Conservation (phyloP, 2,329 filamentous ascomycete genomes). For the Xylaria multiplex region DNA sequence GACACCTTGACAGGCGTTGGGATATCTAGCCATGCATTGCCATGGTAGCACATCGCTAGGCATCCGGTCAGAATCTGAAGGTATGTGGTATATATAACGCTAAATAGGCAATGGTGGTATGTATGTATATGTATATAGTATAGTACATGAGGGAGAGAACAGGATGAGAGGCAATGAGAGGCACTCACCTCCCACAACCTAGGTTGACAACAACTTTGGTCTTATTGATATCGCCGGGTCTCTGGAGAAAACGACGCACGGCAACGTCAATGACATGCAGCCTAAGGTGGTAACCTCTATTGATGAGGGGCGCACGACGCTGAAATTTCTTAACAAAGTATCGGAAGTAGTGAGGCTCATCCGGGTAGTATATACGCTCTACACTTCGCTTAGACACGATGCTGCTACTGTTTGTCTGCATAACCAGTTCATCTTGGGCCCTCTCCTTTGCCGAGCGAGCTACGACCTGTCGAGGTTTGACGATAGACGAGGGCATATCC, state of each 20-base stretch:
- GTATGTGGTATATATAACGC: background rate
- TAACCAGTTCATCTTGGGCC: slow-evolving; percentile 61
- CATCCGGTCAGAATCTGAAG: slow-evolving; percentile 23
- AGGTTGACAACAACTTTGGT: slow-evolving; percentile 84
- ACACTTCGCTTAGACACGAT: slow-evolving; percentile 94
- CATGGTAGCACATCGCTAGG: slow-evolving; percentile 86
- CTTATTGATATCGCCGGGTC: slow-evolving; percentile 56
- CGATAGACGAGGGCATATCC: slow-evolving; percentile 28
- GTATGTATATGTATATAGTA: no score
- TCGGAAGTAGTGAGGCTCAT: slow-evolving; percentile 84
- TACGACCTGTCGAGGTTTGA: slow-evolving; percentile 25
- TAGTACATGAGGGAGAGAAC: slow-evolving; percentile 15
- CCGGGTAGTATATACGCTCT: slow-evolving; percentile 83
- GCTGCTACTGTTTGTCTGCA: slow-evolving; percentile 88
- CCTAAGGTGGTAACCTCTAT: slow-evolving; percentile 87
- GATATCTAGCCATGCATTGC: slow-evolving; percentile 77
- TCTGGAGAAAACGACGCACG: slow-evolving; percentile 77
- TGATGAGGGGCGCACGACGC: slow-evolving; percentile 86
- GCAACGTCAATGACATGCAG: slow-evolving; percentile 83
- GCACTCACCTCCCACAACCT: slow-evolving; percentile 85
- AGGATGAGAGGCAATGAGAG: slow-evolving; percentile 19
- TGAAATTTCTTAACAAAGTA: slow-evolving; percentile 88
- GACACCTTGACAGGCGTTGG: slow-evolving; percentile 64
- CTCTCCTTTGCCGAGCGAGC: slow-evolving; percentile 43
- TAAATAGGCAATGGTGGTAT: background rate